Evolutionary conservation across 805 yeast genomes (phyloP).

Genomic region (Metschnikowia aberdeeniae): DNA sequence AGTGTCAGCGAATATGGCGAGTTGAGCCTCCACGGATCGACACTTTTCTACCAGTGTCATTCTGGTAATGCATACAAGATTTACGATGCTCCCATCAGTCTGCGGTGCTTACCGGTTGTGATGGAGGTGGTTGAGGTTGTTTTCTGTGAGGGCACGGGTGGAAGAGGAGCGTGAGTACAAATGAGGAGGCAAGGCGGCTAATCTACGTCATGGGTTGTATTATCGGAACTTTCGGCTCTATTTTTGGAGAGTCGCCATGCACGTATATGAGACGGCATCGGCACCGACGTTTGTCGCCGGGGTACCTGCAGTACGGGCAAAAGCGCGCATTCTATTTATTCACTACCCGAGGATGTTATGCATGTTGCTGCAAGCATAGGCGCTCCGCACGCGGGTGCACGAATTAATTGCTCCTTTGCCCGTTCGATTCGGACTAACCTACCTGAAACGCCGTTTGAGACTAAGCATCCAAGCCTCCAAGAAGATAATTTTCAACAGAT

Average conservation of each 20-base stretch:
- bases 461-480: no score
- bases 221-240: no score
- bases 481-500: no score
- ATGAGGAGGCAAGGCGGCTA: no score
- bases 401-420: no score
- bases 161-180: no score
- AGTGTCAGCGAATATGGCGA: slow-evolving; percentile 30
- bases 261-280: no score
- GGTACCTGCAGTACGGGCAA: background rate
- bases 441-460: no score
- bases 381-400: background rate
- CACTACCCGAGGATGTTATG: background rate
- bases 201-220: no score
- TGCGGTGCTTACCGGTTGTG: slow-evolving; percentile 34
- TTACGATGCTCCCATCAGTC: slow-evolving; percentile 31
- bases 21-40: slow-evolving; percentile 18
- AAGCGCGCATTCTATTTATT: background rate
- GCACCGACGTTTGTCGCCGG: background rate
- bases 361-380: background rate
- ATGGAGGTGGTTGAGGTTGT: slow-evolving; percentile 34
- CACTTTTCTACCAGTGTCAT: slow-evolving; percentile 35
- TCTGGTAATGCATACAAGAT: slow-evolving; percentile 38
- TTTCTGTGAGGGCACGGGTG: slow-evolving; percentile 1
- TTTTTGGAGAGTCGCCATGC: no score
- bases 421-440: no score